Percentiles rank a stretch among this genome's conserved stretches.
Conservation (phyloP, 1,139 yeast species). For the Magnusiomyces sp. region DNA sequence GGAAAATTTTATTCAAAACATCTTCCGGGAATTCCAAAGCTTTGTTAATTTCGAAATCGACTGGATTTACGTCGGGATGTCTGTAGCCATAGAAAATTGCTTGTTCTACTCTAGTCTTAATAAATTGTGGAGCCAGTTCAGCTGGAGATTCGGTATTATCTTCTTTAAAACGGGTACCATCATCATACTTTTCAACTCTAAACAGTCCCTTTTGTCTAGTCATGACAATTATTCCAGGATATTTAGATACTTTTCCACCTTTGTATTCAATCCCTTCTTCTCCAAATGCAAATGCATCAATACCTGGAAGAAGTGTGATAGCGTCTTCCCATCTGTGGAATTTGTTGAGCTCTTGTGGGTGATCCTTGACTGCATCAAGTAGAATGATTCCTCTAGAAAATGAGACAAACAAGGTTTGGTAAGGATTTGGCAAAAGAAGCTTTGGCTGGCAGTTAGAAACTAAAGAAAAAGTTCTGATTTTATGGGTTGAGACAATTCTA, state of each 20-base stretch:
- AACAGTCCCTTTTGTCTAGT: conserved; percentile 58
- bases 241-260: conserved; percentile 22
- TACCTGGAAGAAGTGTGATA: conserved; percentile 45
- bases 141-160: conserved; percentile 14
- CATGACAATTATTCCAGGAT: conserved; percentile 44
- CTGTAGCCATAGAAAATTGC: conserved; percentile 55
- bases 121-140: conserved; percentile 32
- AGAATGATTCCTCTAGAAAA: conserved; percentile 55
- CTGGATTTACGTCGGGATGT: conserved; percentile 34
- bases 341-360: conserved; percentile 22
- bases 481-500: conserved; percentile 54
- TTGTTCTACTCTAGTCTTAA: conserved; percentile 72
- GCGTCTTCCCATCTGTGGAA: conserved; percentile 74
- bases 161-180: conserved; percentile 15
- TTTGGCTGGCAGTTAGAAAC: conserved; percentile 38
- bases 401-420: conserved; percentile 54
- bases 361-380: conserved; percentile 49
- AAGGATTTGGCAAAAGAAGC: conserved; percentile 53
- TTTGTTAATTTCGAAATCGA: conserved; percentile 48
- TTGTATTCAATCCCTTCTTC: conserved; percentile 35
- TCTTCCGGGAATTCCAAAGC: conserved; percentile 30
- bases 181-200: conserved; percentile 45
- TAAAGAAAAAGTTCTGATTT: conserved; percentile 37
- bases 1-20: conserved; percentile 43
- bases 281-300: conserved; percentile 55